Evolutionary conservation across 2,329 filamentous ascomycete genomes (phyloP).

Genomic region (Tolypocladium sp.): DNA sequence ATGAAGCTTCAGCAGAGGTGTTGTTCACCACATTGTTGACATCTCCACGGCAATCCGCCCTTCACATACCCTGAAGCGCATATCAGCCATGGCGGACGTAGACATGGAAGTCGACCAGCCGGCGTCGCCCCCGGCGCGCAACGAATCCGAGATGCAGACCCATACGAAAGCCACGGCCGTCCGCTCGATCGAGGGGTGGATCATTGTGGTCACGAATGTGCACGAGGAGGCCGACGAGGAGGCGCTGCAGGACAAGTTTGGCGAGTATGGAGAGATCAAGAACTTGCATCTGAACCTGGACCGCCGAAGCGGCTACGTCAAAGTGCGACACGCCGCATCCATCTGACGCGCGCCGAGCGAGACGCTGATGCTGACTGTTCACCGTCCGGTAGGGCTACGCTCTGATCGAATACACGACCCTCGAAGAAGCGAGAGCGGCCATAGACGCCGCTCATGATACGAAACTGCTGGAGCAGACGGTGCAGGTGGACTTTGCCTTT

Average conservation of each 20-base stretch:
- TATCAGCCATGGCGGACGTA: conserved; percentile 39
- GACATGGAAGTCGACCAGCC: conserved; percentile 50
- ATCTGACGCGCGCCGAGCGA: background rate
- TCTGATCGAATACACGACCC: conserved; percentile 73
- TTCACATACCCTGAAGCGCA: background rate
- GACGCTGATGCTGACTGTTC: background rate
- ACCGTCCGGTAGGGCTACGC: conserved; percentile 58
- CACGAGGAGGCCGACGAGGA: conserved; percentile 84
- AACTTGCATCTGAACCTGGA: conserved; percentile 80
- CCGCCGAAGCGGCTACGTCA: conserved; percentile 75
- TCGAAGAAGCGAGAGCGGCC: conserved; percentile 71
- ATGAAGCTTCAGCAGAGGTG: background rate
- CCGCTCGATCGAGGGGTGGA: conserved; percentile 84
- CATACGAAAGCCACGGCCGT: conserved; percentile 68
- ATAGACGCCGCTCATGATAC: conserved; percentile 71
- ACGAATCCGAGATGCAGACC: conserved; percentile 60
- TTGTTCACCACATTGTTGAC: background rate
- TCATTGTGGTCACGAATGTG: conserved; percentile 77
- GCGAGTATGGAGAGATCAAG: conserved; percentile 79
- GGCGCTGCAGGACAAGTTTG: conserved; percentile 71
- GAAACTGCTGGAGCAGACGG: conserved; percentile 72
- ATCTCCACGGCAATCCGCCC: background rate
- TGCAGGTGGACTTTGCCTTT: conserved; percentile 77
- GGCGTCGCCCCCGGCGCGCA: conserved; percentile 31
- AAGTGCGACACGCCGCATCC: conserved; percentile 39